Base-by-base conservation (phyloP, 345 rosid species). In the Eucalyptus shirleyi region DNA sequence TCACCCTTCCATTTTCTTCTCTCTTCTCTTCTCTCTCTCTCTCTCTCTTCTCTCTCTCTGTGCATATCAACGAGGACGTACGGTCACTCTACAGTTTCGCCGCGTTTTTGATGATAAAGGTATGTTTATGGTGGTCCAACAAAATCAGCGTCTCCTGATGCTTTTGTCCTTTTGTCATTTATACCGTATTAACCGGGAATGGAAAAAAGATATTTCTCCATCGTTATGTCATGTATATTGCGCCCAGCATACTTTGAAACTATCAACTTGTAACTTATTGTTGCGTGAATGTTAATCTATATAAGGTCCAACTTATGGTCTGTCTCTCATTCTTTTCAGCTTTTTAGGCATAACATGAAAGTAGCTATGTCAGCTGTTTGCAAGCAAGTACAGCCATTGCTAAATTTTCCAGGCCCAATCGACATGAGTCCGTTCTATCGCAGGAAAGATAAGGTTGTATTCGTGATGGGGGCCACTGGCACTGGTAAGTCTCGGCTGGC, bases 401-500 rank as follows among this genome's bases (percentile, higher is more conserved):
- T 94, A 88, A 95, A 55, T 59, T 95, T 94, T 90, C 94, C 92
- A 50, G 91, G 89, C n/a, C 93, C 88, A 13, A 62, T 93, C 86
- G 91, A 90, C 56, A 86, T 93, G 88, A 92, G 93, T 21, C 91
- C 92, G 1, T 95, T 93, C 88, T 95, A 94, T 87, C 94, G 92
- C 50, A 92, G 94, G 55, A 96, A 96, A 93, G 96, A 95, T n/a
- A 97, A 96, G 93, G 95, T 96, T 3, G 92, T 95, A 21, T 95
- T 96, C 89, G 96, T 97, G 18, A 93, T 97, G 90, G 99, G 99
- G 3, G 97, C 98, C n/a, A 97, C 99, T 6, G 99, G 98, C 49
- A 95, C 98, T 9, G 99, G 99, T 0, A 97, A 97, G 83, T 96
- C 99, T 24, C 93, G 97, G 9, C 93, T 97, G 1, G 99, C 99